Percentiles rank a stretch among this genome's conserved stretches.
Evolutionary conservation across 495 filamentous ascomycete species (phyloP).

Genomic region (Xylaria bambusicola): DNA sequence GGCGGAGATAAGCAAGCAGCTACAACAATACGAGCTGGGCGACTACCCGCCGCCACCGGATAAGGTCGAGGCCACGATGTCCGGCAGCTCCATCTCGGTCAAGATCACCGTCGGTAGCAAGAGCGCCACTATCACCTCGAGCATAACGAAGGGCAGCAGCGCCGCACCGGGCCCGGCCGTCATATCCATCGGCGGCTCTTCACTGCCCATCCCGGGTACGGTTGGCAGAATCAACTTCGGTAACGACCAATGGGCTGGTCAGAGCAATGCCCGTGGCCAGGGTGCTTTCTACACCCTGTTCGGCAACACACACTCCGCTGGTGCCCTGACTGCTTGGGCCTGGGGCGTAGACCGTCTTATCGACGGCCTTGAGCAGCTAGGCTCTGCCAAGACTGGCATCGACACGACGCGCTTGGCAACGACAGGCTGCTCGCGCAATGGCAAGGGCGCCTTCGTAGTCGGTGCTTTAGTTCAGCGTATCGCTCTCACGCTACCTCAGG

Average conservation of each 20-base stretch:
- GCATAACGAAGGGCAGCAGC: conserved; percentile 41
- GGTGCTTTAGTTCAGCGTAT: conserved; percentile 53
- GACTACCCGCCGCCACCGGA: conserved; percentile 47
- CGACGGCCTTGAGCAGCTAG: conserved; percentile 52
- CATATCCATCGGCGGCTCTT: conserved; percentile 47
- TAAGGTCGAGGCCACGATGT: conserved; percentile 32
- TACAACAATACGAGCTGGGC: conserved; percentile 58
- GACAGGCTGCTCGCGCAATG: conserved; percentile 56
- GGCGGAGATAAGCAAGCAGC: conserved; percentile 51
- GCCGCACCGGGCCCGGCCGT: conserved; percentile 50
- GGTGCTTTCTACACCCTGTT: conserved; percentile 55
- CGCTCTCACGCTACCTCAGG: conserved; percentile 55
- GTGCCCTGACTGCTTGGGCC: conserved; percentile 54
- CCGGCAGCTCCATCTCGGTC: conserved; percentile 40
- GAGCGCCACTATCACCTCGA: conserved; percentile 48
- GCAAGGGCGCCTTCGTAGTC: conserved; percentile 55
- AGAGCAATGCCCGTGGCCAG: conserved; percentile 39
- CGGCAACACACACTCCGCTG: conserved; percentile 47
- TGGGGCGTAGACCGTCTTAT: conserved; percentile 56
- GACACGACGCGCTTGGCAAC: conserved; percentile 51
- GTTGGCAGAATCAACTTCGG: conserved; percentile 51
- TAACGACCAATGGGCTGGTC: conserved; percentile 50
- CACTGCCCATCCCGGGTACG: conserved; percentile 49
- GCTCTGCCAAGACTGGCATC: conserved; percentile 42
- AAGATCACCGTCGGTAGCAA: conserved; percentile 46